Evolutionary conservation across 129 eudicot species (phyloP).

Genomic region (Escallonia herrerae): DNA sequence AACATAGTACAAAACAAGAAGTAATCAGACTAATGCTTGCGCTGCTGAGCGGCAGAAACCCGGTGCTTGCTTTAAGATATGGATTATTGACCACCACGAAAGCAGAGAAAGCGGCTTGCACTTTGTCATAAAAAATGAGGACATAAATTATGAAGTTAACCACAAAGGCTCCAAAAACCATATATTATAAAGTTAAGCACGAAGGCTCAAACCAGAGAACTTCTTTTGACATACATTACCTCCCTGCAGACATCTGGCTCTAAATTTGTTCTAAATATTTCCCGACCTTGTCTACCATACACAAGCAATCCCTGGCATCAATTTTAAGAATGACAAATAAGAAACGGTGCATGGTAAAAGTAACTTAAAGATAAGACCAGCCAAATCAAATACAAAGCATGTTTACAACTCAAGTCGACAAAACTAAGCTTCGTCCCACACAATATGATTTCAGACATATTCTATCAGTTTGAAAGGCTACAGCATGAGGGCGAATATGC

Average conservation of each 20-base stretch:
- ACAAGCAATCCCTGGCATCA: slow-evolving; percentile 83
- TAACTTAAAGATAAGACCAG: too few species aligned
- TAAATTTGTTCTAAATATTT: slow-evolving; percentile 67
- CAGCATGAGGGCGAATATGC: too few species aligned
- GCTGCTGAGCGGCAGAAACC: background rate
- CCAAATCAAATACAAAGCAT: too few species aligned
- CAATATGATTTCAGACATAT: too few species aligned
- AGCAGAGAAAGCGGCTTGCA: background rate
- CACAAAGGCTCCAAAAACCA: background rate
- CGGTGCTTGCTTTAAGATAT: background rate
- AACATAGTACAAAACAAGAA: background rate
- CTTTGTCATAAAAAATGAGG: background rate
- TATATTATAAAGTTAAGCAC: background rate
- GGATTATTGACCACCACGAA: background rate
- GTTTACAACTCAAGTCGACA: too few species aligned
- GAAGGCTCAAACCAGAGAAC: background rate
- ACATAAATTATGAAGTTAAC: background rate
- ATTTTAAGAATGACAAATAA: background rate
- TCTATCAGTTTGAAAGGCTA: too few species aligned
- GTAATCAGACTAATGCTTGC: background rate
- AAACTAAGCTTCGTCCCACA: too few species aligned
- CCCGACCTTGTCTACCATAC: slow-evolving; percentile 85
- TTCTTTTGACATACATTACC: slow-evolving; percentile 30
- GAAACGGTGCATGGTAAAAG: too few species aligned
- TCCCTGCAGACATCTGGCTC: slow-evolving; percentile 66